These are phyloP conservation scores for Diospyros lotus DNA, from an alignment of 148 eudicot species.

Conservation along the genomic window DNA sequence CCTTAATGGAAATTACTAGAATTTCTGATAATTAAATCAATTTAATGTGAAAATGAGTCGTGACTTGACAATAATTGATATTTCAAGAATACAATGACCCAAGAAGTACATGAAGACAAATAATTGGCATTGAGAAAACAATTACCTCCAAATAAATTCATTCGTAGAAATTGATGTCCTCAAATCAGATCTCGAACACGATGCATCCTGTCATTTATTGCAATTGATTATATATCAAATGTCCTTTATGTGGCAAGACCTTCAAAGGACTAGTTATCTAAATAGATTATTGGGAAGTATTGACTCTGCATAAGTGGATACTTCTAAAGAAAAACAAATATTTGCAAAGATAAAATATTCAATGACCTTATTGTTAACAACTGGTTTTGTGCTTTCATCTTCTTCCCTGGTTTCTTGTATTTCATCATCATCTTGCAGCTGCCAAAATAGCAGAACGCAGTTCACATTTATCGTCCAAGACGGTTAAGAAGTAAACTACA, in stretches of 20 bases:
- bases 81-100: not conserved
- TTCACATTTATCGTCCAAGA: conserved; percentile 3
- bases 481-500: conserved; percentile 6
- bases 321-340: not conserved
- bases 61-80: not conserved
- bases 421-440: conserved; percentile 91
- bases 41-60: not conserved
- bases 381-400: conserved; percentile 44
- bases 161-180: conserved; percentile 29
- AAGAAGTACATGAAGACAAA: not conserved
- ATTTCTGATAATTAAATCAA: not conserved
- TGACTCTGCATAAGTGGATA: not conserved
- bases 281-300: conserved; percentile 1
- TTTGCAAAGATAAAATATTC: conserved; percentile 3
- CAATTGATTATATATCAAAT: conserved; percentile 1
- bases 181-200: conserved; percentile 31
- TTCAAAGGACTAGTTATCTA: not conserved
- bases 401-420: conserved; percentile 60
- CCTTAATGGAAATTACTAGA: not conserved
- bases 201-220: conserved; percentile 42
- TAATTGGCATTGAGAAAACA: not conserved
- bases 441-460: conserved; percentile 13
- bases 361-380: conserved; percentile 47
- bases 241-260: conserved; percentile 4
- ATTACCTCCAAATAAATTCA: conserved; percentile 38